Percentiles rank a stretch among this genome's conserved stretches.
phyloP scores from a whole-genome alignment of 352 stramenopile genomes.

The Globisporangium orthogonon region DNA sequence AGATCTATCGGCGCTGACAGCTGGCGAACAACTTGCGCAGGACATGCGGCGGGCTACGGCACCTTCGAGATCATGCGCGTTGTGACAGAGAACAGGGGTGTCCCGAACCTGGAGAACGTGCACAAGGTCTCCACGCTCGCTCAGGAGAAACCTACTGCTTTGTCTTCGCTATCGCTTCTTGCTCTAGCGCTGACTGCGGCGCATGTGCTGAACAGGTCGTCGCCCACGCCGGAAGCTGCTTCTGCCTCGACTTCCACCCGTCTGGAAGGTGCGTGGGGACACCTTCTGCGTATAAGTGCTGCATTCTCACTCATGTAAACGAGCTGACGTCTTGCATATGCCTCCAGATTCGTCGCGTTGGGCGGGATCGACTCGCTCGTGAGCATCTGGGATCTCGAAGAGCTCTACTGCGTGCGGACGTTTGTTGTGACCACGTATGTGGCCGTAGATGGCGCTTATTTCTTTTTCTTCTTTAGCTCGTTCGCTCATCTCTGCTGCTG shows the following conservation, averaged over 20 bases:
- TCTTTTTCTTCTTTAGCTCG: background rate
- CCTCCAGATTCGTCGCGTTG: conserved; percentile 53
- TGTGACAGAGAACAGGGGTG: conserved; percentile 67
- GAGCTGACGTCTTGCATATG: background rate
- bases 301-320: too few species aligned
- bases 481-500: background rate
- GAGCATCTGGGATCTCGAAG: conserved; percentile 80
- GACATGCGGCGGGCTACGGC: conserved; percentile 63
- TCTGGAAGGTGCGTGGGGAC: conserved; percentile 41
- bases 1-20: too few species aligned
- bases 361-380: conserved; percentile 82
- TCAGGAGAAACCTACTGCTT: background rate
- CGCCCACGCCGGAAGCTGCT: conserved; percentile 75
- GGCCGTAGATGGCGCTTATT: too few species aligned
- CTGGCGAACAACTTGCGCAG: conserved; percentile 9
- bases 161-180: too few species aligned
- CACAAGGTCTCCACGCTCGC: conserved; percentile 44
- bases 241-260: conserved; percentile 73
- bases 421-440: conserved; percentile 72
- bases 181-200: background rate
- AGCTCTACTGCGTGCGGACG: conserved; percentile 81
- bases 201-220: conserved; percentile 27
- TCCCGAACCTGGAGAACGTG: conserved; percentile 76
- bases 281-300: background rate
- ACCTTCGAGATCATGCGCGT: conserved; percentile 85